Conservation (phyloP, 768 basidiomycete genomes). For the Trametes meyenii region DNA sequence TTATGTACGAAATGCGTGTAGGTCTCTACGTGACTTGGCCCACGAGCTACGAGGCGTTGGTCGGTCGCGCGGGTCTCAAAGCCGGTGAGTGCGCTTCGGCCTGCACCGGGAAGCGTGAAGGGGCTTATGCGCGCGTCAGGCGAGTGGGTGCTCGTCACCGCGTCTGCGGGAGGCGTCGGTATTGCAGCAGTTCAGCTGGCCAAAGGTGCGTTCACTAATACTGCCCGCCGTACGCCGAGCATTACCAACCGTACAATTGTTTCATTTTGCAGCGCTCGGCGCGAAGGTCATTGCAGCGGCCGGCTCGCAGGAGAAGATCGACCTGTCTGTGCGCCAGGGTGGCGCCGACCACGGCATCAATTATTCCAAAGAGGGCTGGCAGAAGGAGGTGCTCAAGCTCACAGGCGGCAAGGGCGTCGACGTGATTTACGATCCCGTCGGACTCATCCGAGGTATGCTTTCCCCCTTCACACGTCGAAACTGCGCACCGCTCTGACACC, state of each 20-base stretch:
- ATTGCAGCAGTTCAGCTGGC: conserved; percentile 91
- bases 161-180: conserved; percentile 95
- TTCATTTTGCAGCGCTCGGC: conserved; percentile 62
- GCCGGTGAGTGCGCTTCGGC: conserved; percentile 51
- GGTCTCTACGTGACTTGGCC: conserved; percentile 90
- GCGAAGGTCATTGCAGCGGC: conserved; percentile 96
- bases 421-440: conserved; percentile 87
- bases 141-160: conserved; percentile 92
- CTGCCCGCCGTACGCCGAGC: background rate
- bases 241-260: background rate
- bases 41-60: conserved; percentile 90
- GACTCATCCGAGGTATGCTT: conserved; percentile 61
- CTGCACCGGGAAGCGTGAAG: too few relatives aligned
- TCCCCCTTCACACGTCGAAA: background rate
- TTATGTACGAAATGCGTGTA: conserved; percentile 27
- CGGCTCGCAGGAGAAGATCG: conserved; percentile 76
- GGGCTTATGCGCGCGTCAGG: conserved; percentile 44
- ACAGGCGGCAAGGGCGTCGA: conserved; percentile 87
- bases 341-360: conserved; percentile 85
- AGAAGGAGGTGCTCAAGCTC: conserved; percentile 83
- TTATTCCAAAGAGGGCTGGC: conserved; percentile 82
- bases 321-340: conserved; percentile 72
- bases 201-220: conserved; percentile 57
- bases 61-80: conserved; percentile 80
- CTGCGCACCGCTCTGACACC: background rate